phyloP scores from a whole-genome alignment of 495 filamentous ascomycete genomes.

The Trichoderma orchidacearum region DNA sequence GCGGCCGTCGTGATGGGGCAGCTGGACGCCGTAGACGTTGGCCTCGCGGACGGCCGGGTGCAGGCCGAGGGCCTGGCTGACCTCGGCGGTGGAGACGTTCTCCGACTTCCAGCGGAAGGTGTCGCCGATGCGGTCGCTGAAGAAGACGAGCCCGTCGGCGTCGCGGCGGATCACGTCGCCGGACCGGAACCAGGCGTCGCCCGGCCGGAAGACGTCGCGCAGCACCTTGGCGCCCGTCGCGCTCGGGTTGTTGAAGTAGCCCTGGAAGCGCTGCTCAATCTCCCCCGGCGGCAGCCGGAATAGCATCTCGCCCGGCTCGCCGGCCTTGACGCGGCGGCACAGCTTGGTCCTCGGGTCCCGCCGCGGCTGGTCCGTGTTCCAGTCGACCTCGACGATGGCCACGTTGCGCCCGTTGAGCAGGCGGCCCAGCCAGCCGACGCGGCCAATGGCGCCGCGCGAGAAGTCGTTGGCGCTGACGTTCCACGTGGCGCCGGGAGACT shows the following conservation, averaged over 20 bases:
- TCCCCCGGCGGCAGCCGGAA: conserved; percentile 56
- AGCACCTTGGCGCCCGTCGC: conserved; percentile 72
- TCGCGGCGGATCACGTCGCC: conserved; percentile 72
- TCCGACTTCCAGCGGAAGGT: conserved; percentile 95
- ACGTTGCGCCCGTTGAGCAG: conserved; percentile 33
- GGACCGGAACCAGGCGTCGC: conserved; percentile 76
- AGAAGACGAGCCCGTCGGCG: conserved; percentile 61
- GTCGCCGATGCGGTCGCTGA: conserved; percentile 84
- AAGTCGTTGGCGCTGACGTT: conserved; percentile 68
- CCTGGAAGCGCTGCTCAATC: conserved; percentile 58
- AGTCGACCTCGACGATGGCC: conserved; percentile 61
- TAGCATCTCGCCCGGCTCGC: conserved; percentile 71
- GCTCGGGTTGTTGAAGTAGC: conserved; percentile 67
- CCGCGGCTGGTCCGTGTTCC: conserved; percentile 52
- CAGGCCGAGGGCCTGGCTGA: conserved; percentile 54
- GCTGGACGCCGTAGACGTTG: conserved; percentile 75
- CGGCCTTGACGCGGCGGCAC: conserved; percentile 43
- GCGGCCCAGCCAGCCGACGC: conserved; percentile 49
- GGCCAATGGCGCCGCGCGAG: conserved; percentile 67
- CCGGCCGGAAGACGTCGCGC: conserved; percentile 61
- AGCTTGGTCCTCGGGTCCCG: conserved; percentile 63
- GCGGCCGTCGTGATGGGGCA: conserved; percentile 76
- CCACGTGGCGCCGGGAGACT: conserved; percentile 59
- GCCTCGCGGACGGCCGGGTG: conserved; percentile 60
- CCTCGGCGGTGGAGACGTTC: conserved; percentile 81